These are phyloP conservation scores for Saturnispora galanensis DNA, from an alignment of 805 yeast species.

Conservation along the genomic window DNA sequence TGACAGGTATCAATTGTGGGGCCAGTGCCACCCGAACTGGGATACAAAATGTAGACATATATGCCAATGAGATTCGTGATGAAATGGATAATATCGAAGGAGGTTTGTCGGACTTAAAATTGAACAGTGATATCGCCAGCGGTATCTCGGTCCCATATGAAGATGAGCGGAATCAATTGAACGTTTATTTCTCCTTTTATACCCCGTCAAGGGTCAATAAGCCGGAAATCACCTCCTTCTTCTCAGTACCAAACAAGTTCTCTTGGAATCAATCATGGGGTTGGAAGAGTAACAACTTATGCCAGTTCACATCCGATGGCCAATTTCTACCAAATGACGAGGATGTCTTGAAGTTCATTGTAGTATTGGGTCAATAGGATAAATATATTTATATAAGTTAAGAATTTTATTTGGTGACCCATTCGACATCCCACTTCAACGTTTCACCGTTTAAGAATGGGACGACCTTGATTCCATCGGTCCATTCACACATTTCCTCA, in stretches of 20 bases:
- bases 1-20: constrained; percentile 7
- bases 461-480: constrained; percentile 43
- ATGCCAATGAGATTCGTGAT: constrained; percentile 21
- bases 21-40: constrained; percentile 25
- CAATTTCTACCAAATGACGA: constrained; percentile 35
- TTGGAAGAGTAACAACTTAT: constrained; percentile 48
- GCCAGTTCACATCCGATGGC: constrained; percentile 41
- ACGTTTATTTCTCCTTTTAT: constrained; percentile 44
- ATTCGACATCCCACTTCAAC: constrained; percentile 63
- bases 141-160: constrained; percentile 24
- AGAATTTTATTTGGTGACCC: constrained; percentile 33
- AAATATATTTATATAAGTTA: neutral
- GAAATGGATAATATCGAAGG: constrained; percentile 10
- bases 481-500: constrained; percentile 46
- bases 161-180: constrained; percentile 36
- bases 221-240: constrained; percentile 40
- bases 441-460: constrained; percentile 82
- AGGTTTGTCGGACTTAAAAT: constrained; percentile 13
- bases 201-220: constrained; percentile 41
- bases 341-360: constrained; percentile 38
- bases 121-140: neutral
- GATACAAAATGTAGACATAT: constrained; percentile 30
- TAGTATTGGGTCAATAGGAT: constrained; percentile 31
- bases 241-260: constrained; percentile 46
- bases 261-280: constrained; percentile 52